Conservation (phyloP, 2,329 filamentous ascomycete species). For the Paecilomyces dactylethromorphus region DNA sequence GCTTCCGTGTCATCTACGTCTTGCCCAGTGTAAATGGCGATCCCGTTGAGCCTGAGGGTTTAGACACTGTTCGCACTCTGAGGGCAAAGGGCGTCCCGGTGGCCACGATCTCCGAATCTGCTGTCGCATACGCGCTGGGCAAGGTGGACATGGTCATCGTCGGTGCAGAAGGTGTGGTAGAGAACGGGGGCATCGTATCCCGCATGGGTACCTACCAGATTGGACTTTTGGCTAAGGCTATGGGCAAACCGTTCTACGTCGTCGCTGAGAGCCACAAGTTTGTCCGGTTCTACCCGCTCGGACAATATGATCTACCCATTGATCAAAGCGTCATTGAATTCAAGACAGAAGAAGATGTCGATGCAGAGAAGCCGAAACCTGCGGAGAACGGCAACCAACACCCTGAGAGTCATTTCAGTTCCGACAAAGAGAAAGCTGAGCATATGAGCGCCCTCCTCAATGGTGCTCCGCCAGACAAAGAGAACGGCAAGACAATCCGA, state of each 20-base stretch:
- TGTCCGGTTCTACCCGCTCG: slow-evolving; percentile 74
- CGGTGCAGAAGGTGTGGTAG: slow-evolving; percentile 76
- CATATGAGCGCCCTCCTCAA: slow-evolving; percentile 10
- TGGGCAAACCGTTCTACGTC: slow-evolving; percentile 76
- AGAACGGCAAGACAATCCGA: slow-evolving; percentile 7
- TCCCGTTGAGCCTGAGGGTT: slow-evolving; percentile 53
- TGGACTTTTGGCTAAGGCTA: slow-evolving; percentile 67
- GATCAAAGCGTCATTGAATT: slow-evolving; percentile 74
- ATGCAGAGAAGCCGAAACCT: slow-evolving; percentile 38
- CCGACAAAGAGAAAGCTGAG: slow-evolving; percentile 6
- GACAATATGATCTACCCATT: slow-evolving; percentile 74
- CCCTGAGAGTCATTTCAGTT: background rate
- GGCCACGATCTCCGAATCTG: slow-evolving; percentile 69
- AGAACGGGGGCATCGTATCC: slow-evolving; percentile 89
- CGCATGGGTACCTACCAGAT: slow-evolving; percentile 83
- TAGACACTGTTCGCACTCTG: slow-evolving; percentile 63
- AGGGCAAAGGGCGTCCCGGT: slow-evolving; percentile 72
- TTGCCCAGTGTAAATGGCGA: slow-evolving; percentile 33
- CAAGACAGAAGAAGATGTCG: slow-evolving; percentile 48
- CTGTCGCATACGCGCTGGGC: slow-evolving; percentile 71
- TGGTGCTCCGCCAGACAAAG: slow-evolving; percentile 7
- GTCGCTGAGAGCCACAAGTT: slow-evolving; percentile 97
- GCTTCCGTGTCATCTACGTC: slow-evolving; percentile 81
- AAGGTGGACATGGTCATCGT: slow-evolving; percentile 65
- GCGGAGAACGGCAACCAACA: slow-evolving; percentile 10